Conservation (phyloP, 176 grass and related monocot species). For the Olyra latifolia region DNA sequence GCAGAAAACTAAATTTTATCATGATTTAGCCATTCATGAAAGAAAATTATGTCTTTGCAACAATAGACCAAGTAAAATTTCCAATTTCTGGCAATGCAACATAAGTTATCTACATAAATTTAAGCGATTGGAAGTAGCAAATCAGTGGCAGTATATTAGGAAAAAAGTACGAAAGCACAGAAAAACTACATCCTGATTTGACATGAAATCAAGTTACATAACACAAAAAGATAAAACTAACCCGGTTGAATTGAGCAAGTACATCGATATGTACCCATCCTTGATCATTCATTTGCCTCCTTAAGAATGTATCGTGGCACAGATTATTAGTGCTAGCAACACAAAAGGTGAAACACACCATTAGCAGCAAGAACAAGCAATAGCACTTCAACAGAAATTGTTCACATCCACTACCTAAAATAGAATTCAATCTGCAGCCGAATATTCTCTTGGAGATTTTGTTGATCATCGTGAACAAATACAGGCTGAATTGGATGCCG, state of each 20-base stretch:
- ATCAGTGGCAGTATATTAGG: background rate
- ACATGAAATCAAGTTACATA: background rate
- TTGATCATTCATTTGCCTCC: constrained; percentile 65
- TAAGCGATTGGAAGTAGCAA: background rate
- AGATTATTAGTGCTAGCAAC: constrained; percentile 70
- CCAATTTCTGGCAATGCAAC: background rate
- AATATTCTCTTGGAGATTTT: constrained; percentile 44
- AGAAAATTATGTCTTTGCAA: background rate
- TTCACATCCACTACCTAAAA: constrained; percentile 65
- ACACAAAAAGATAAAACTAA: constrained; percentile 37
- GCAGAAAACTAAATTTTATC: background rate
- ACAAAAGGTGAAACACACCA: constrained; percentile 5
- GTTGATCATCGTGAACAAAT: constrained; percentile 32
- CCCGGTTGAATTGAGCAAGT: constrained; percentile 63
- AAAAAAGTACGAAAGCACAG: background rate
- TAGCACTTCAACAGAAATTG: background rate
- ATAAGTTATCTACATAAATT: background rate
- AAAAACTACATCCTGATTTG: background rate
- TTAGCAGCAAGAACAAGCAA: background rate
- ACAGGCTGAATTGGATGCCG: constrained; percentile 39
- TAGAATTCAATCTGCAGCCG: constrained; percentile 76
- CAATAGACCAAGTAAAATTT: background rate
- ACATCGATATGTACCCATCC: constrained; percentile 77
- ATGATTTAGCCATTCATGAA: background rate
- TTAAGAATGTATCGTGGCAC: constrained; percentile 58